A percentile compares a stretch with the other conserved stretches of the same genome.
Evolutionary conservation across 495 filamentous ascomycete species (phyloP).

Genomic region (Annulohypoxylon bovei): DNA sequence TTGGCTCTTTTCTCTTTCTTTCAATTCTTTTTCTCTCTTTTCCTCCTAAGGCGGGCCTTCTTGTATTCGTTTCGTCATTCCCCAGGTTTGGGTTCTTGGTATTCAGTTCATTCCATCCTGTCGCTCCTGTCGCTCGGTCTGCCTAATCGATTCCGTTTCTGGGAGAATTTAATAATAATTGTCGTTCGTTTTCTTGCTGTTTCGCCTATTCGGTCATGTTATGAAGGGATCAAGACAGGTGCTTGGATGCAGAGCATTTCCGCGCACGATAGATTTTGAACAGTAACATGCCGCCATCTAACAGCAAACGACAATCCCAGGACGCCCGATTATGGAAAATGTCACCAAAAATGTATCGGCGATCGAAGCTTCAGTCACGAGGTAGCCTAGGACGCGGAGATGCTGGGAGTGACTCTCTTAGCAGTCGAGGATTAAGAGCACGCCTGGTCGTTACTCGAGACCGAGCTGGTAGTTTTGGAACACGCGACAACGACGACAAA

Average conservation of each 20-base stretch:
- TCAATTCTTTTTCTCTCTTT: slow-evolving; percentile 38
- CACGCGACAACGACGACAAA: not conserved
- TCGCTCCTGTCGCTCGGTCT: slow-evolving; percentile 27
- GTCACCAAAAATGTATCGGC: slow-evolving; percentile 21
- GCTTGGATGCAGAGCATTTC: slow-evolving; percentile 44
- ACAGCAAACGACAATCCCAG: slow-evolving; percentile 29
- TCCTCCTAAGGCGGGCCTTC: slow-evolving; percentile 41
- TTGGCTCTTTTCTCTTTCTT: slow-evolving; percentile 44
- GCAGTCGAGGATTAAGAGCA: not conserved
- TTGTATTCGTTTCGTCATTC: slow-evolving; percentile 40
- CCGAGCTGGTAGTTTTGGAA: slow-evolving; percentile 9
- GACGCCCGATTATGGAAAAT: slow-evolving; percentile 24
- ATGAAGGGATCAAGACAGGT: slow-evolving; percentile 26
- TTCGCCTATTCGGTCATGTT: slow-evolving; percentile 38
- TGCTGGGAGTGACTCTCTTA: not conserved
- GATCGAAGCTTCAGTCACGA: slow-evolving; percentile 25
- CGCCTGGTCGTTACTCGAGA: slow-evolving; percentile 7
- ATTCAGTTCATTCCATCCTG: slow-evolving; percentile 30
- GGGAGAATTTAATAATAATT: slow-evolving; percentile 25
- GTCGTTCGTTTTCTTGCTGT: slow-evolving; percentile 21
- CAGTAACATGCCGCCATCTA: slow-evolving; percentile 41
- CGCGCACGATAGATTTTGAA: slow-evolving; percentile 20
- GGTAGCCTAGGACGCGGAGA: not conserved
- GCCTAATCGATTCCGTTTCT: slow-evolving; percentile 14
- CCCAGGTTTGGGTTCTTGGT: slow-evolving; percentile 35